phyloP scores from a whole-genome alignment of 169 alveolate species.

The Eimeria maxima region DNA sequence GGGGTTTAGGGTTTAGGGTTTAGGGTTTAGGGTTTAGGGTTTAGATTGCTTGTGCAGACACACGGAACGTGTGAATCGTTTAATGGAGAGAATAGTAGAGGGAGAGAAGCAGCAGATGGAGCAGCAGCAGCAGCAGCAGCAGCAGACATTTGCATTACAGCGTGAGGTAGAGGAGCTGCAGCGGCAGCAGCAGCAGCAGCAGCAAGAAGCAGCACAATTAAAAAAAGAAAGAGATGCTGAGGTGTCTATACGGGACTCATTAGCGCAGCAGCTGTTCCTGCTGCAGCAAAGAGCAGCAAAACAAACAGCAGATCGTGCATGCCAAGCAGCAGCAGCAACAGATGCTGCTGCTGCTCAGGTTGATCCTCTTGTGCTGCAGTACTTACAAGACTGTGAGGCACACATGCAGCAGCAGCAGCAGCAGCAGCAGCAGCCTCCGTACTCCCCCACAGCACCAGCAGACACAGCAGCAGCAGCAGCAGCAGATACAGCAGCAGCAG shows the following conservation, averaged over 20 bases:
- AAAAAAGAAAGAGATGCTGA: neutral
- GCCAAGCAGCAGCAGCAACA: too few species aligned
- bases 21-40: conserved; percentile 52
- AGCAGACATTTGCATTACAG: conserved; percentile 20
- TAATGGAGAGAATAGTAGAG: neutral
- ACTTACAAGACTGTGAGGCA: too few species aligned
- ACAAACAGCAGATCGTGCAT: neutral
- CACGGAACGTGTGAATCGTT: neutral
- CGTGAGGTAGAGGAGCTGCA: conserved; percentile 47
- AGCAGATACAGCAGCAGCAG: too few species aligned
- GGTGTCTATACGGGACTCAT: neutral
- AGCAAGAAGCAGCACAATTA: conserved; percentile 15
- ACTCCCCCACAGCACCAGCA: too few species aligned
- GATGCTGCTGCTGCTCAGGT: too few species aligned
- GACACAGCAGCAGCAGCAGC: too few species aligned
- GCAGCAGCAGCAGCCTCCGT: too few species aligned
- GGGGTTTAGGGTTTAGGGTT: conserved; percentile 49
- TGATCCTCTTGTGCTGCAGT: too few species aligned
- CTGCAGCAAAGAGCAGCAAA: conserved; percentile 45
- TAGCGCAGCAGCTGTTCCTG: conserved; percentile 65
- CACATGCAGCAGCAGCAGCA: too few species aligned
- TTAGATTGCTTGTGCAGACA: conserved; percentile 37
- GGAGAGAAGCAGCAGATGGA: conserved; percentile 44
- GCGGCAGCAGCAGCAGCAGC: conserved; percentile 69
- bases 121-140: conserved; percentile 56